Evolutionary conservation across 2,329 filamentous ascomycete genomes (phyloP).

Genomic region (Curvularia eragrostidis): DNA sequence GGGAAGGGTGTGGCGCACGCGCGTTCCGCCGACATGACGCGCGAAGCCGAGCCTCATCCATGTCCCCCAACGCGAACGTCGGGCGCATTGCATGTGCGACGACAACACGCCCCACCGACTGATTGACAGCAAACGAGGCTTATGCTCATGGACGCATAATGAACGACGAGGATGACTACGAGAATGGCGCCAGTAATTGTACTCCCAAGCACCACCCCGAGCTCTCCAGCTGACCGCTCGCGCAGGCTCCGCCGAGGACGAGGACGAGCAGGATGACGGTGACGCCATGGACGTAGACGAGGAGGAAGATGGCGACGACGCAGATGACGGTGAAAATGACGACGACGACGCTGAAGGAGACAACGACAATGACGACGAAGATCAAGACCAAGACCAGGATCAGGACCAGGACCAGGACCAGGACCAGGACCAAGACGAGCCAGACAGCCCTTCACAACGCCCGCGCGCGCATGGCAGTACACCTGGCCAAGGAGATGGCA

Average conservation of each 20-base stretch:
- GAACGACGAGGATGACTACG: slow-evolving; percentile 58
- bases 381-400: slow-evolving; percentile 51
- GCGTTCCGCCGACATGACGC: slow-evolving; percentile 12
- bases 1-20: background rate
- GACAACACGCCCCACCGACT: background rate
- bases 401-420: slow-evolving; percentile 52
- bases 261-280: slow-evolving; percentile 36
- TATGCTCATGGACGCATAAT: slow-evolving; percentile 26
- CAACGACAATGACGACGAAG: slow-evolving; percentile 52
- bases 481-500: slow-evolving; percentile 41
- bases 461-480: slow-evolving; percentile 39
- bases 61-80: slow-evolving; percentile 14
- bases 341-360: slow-evolving; percentile 55
- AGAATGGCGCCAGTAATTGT: slow-evolving; percentile 48
- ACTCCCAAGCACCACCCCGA: background rate
- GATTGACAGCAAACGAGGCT: background rate
- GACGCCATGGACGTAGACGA: slow-evolving; percentile 27
- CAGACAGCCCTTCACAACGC: slow-evolving; percentile 53
- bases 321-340: slow-evolving; percentile 43
- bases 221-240: slow-evolving; percentile 18
- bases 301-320: slow-evolving; percentile 48
- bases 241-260: slow-evolving; percentile 36
- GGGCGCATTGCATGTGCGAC: slow-evolving; percentile 2
- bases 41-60: slow-evolving; percentile 19
- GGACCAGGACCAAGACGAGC: slow-evolving; percentile 54